phyloP scores from a whole-genome alignment of 2,329 filamentous ascomycete genomes.

The Botrytis byssoidea region DNA sequence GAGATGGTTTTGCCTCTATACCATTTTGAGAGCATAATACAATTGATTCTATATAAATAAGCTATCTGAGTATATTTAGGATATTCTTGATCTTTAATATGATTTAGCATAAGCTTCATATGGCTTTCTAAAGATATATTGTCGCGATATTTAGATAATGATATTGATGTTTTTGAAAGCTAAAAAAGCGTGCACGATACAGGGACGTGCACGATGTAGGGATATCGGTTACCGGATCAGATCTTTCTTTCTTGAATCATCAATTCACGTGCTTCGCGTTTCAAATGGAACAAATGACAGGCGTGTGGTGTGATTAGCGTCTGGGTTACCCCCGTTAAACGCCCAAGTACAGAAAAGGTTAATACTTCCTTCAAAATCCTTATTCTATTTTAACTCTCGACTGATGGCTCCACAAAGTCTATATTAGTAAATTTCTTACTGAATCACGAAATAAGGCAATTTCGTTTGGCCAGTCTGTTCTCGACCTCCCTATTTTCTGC shows the following conservation, averaged over 20 bases:
- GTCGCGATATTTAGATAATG: no score
- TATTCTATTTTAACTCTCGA: neutral
- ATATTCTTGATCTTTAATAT: no score
- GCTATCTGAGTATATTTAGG: no score
- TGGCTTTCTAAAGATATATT: no score
- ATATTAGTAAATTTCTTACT: neutral
- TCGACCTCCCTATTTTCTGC: neutral
- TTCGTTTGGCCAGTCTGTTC: neutral
- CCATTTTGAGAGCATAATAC: no score
- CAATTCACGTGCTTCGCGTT: neutral
- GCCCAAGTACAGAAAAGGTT: neutral
- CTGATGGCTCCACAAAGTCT: neutral
- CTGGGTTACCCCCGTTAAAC: neutral
- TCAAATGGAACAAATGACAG: neutral
- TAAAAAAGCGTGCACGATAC: no score
- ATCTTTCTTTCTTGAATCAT: neutral
- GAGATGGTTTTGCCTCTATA: no score
- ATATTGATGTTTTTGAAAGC: no score
- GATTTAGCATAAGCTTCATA: no score
- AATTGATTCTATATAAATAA: no score
- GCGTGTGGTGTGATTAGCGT: neutral
- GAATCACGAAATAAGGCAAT: neutral
- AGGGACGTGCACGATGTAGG: no score
- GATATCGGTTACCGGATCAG: neutral
- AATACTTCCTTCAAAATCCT: neutral